phyloP scores from a whole-genome alignment of 2,329 filamentous ascomycete genomes.

The Neofusicoccum cordaticola region DNA sequence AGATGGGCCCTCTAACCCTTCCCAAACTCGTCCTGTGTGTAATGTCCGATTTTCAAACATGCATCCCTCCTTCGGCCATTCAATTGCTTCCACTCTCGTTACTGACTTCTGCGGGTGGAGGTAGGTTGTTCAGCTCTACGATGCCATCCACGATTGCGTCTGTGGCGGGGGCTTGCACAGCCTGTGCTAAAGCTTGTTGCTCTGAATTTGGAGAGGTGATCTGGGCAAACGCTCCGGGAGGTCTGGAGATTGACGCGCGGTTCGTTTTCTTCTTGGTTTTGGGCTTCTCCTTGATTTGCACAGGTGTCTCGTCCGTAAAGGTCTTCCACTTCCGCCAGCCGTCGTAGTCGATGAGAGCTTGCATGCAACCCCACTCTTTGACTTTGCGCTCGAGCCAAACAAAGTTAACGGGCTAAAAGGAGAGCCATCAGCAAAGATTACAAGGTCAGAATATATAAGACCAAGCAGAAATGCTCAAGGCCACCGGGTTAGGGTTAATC shows the following conservation, averaged over 20 bases:
- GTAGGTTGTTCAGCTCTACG: background rate
- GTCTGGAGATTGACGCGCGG: slow-evolving; percentile 5
- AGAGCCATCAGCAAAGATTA: background rate
- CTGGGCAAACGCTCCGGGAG: background rate
- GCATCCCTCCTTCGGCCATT: background rate
- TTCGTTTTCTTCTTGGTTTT: slow-evolving; percentile 18
- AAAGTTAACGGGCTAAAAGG: slow-evolving; percentile 81
- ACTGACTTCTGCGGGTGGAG: background rate
- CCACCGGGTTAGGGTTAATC: slow-evolving; percentile 22
- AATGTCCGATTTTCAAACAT: too few relatives aligned
- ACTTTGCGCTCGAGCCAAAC: slow-evolving; percentile 97
- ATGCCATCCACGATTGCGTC: background rate
- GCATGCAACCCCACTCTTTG: slow-evolving; percentile 99
- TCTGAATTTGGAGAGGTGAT: background rate
- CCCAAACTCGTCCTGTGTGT: background rate
- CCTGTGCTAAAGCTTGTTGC: slow-evolving; percentile 2
- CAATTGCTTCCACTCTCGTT: background rate
- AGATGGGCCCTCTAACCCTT: background rate
- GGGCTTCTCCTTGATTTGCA: slow-evolving; percentile 29
- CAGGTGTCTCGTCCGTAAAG: slow-evolving; percentile 48
- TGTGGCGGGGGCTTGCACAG: background rate
- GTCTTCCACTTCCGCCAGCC: slow-evolving; percentile 98
- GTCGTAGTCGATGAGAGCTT: slow-evolving; percentile 96
- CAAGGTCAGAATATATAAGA: too few relatives aligned
- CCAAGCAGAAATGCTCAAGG: too few relatives aligned